Conservation (phyloP, 2,329 filamentous ascomycete species). For the Harringtonia lauricola region DNA sequence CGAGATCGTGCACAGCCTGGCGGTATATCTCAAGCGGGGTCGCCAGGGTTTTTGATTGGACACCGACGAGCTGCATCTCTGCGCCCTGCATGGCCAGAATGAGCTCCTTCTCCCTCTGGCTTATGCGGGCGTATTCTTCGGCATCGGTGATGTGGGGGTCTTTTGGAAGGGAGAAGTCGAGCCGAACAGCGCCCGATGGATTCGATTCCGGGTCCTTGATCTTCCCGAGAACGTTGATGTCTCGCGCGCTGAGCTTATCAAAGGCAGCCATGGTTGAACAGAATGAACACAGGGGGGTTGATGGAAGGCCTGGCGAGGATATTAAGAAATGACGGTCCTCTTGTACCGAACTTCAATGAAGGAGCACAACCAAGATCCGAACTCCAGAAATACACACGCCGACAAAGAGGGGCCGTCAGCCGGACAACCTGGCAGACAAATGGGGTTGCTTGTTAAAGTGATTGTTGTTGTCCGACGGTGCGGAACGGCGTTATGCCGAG, state of each 20-base stretch:
- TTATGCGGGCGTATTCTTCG: conserved; percentile 37
- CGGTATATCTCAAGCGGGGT: conserved; percentile 34
- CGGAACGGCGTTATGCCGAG: not conserved
- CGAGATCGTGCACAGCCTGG: conserved; percentile 36
- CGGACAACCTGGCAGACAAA: no score
- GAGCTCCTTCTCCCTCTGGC: conserved; percentile 39
- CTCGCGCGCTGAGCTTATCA: conserved; percentile 41
- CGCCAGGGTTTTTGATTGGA: conserved; percentile 17
- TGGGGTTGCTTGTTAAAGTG: no score
- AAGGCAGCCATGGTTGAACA: conserved; percentile 7
- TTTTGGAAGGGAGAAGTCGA: conserved; percentile 42
- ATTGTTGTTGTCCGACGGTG: not conserved
- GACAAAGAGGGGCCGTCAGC: not conserved
- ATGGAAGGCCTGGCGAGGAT: no score
- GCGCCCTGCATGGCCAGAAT: conserved; percentile 42
- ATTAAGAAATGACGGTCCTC: no score
- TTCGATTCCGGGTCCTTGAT: conserved; percentile 57
- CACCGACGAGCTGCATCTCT: conserved; percentile 39
- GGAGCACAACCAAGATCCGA: no score
- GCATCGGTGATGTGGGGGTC: conserved; percentile 45
- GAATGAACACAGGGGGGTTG: no score
- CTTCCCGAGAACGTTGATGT: conserved; percentile 52
- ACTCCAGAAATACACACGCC: no score
- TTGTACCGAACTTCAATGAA: no score
- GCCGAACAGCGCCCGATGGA: conserved; percentile 39